Evolutionary conservation across 2,329 filamentous ascomycete genomes (phyloP), one percentile per base, ranked within the genome.

Genomic region (Diplodia seriata): DNA sequence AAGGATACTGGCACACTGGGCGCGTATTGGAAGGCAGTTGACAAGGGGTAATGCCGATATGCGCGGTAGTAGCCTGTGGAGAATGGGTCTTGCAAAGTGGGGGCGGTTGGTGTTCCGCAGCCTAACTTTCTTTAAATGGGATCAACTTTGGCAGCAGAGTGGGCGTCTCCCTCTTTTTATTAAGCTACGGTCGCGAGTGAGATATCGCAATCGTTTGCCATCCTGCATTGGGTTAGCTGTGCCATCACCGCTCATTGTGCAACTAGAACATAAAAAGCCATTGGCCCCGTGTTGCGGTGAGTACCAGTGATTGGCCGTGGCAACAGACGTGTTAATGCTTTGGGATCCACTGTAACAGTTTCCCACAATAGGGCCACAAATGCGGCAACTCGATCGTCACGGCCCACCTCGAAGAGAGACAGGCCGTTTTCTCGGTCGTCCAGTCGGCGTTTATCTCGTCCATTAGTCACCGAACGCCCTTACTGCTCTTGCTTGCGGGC

Each of bases 311-410:
- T 49, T 49, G 43, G 43, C 43, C 9, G 36, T 38, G 36, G 36
- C 36, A 11, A 12, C 36, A 38, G 36, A 38, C 36, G 36, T 12
- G 12, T 47, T n/a, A n/a, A 11, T 47, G 43, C 8, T 47, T 47
- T 47, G 43, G 18, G 18, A 20, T 47, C 43, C 43, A 47, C 43
- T n/a, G 18, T 20, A 26, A 14, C 14, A 12, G 50, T 26, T 29
- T 53, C 12, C 50, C 26, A 29, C n/a, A 31, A 11, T 38, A 26
- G 56, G 23, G 12, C n/a, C 23, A 59, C 56, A 15, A 47, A 59
- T 59, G 56, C 6, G 56, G 56, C 47, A 59, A 38, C 26, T 59
- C 33, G 56, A 59, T 59, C 56, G 56, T 14, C 56, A 38, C 23
- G 38, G 36, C 36, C 23, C 23, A 43, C 56, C 47, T 29, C 14